Base-by-base conservation (phyloP, 2,329 filamentous ascomycete genomes). In the Aureobasidium musti region DNA sequence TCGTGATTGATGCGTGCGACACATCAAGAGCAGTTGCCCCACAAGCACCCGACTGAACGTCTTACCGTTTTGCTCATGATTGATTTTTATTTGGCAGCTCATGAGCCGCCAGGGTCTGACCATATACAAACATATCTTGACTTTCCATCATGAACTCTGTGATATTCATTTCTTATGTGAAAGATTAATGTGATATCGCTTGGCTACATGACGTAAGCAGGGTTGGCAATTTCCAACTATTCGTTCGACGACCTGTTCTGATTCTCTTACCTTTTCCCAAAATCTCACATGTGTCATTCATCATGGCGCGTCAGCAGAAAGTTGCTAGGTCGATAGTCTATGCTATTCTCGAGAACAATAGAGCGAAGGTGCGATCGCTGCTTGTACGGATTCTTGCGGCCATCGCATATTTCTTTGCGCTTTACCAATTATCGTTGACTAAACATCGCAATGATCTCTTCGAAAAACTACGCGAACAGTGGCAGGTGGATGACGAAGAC, bases 401-500 rank as follows among this genome's bases (percentile, higher is more conserved):
- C 6, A 54, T 69, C 28, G 65, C 50, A 14, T 65, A 60, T 5
- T 59, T 69, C 37, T 69, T 69, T 45, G 52, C 64, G 3, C 26
- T 69, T 2, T 69, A 57, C 39, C 52, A 67, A 41, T 28, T 69
- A 14, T 47, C 35, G 3, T 41, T 68, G 26, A 43, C 30, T 10
- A 65, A 45, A 23, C 49, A 56, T 30, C 33, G 81, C 8, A 76
- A 79, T 2, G 77, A 80, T 3, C 72, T 83, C 0, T 88, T 88
- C 73, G 75, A 74, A 10, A 79, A 78, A 17, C 77, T 88, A 13
- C 80, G 86, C 8, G 77, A 77, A 6, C 77, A 83, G 7, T 88
- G 86, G 85, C 67, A 78, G 5, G 81, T 87, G 39, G 76, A 82
- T 28, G 82, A 86, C 67, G 78, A 82, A 13, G 82, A 82, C 26